phyloP scores from a whole-genome alignment of 2,329 filamentous ascomycete genomes.

The Sporothrix sp. region DNA sequence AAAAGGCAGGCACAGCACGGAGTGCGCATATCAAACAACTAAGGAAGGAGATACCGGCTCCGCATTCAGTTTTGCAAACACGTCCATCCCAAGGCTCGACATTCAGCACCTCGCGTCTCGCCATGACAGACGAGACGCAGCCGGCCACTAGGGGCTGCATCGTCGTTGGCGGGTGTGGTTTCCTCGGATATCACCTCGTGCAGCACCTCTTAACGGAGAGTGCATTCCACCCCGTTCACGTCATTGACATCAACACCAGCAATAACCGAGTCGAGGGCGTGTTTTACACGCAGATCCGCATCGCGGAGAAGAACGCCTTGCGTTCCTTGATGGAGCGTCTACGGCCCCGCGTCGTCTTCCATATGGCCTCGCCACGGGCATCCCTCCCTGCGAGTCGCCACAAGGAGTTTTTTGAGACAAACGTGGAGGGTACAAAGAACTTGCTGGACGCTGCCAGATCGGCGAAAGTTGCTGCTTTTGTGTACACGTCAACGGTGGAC shows the following conservation, averaged over 20 bases:
- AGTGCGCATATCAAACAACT: too few relatives aligned
- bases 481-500: constrained; percentile 26
- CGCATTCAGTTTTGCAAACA: too few relatives aligned
- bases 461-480: constrained; percentile 21
- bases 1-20: too few relatives aligned
- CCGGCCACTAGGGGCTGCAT: too few relatives aligned
- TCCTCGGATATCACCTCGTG: constrained; percentile 27
- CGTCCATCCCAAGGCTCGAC: too few relatives aligned
- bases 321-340: constrained; percentile 18
- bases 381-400: constrained; percentile 16
- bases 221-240: constrained; percentile 18
- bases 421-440: constrained; percentile 25
- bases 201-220: constrained; percentile 20
- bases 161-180: constrained; percentile 27
- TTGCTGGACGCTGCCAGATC: constrained; percentile 21
- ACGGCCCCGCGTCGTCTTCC: constrained; percentile 25
- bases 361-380: constrained; percentile 25
- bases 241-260: constrained; percentile 22
- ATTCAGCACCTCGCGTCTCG: too few relatives aligned
- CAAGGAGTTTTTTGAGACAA: constrained; percentile 21
- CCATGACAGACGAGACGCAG: too few relatives aligned
- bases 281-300: constrained; percentile 22
- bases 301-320: constrained; percentile 20
- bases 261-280: constrained; percentile 20
- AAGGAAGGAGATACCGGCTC: too few relatives aligned